phyloP scores from a whole-genome alignment of 2,329 filamentous ascomycete genomes.

The Calycina marina region DNA sequence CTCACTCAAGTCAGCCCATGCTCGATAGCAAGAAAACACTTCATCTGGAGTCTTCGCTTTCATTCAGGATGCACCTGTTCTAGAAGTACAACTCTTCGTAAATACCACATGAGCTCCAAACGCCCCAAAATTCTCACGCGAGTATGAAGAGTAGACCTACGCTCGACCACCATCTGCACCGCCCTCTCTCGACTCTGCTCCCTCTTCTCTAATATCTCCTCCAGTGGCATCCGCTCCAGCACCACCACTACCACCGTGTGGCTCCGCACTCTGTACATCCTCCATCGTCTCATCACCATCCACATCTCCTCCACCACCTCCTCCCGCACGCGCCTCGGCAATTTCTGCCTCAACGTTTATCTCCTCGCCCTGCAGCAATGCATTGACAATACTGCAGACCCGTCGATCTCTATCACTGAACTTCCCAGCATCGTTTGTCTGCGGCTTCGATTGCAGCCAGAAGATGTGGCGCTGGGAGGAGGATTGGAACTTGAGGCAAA shows the following conservation, averaged over 20 bases:
- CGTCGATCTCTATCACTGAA: constrained; percentile 77
- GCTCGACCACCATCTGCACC: constrained; percentile 96
- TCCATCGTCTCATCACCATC: constrained; percentile 69
- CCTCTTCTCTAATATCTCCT: constrained; percentile 82
- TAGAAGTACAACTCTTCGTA: constrained; percentile 8
- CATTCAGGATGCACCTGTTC: constrained; percentile 22
- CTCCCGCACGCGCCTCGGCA: constrained; percentile 40
- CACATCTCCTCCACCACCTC: constrained; percentile 37
- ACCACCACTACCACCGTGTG: constrained; percentile 57
- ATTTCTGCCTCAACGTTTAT: constrained; percentile 66
- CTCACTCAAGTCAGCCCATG: constrained; percentile 30
- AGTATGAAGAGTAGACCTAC: constrained; percentile 57
- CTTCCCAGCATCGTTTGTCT: constrained; percentile 59
- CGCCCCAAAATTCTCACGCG: constrained; percentile 19
- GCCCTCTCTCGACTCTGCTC: constrained; percentile 74
- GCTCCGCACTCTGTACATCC: constrained; percentile 52
- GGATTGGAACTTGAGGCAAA: constrained; percentile 83
- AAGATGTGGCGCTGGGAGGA: constrained; percentile 87
- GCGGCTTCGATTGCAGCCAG: constrained; percentile 88
- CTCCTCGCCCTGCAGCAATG: constrained; percentile 75
- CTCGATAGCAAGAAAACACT: constrained; percentile 1
- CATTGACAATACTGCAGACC: constrained; percentile 76
- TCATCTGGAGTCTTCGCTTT: constrained; percentile 12
- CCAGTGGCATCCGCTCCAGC: constrained; percentile 79
- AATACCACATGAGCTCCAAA: constrained; percentile 15